phyloP scores from a whole-genome alignment of 352 stramenopile genomes.

The Phytopythium boreale region DNA sequence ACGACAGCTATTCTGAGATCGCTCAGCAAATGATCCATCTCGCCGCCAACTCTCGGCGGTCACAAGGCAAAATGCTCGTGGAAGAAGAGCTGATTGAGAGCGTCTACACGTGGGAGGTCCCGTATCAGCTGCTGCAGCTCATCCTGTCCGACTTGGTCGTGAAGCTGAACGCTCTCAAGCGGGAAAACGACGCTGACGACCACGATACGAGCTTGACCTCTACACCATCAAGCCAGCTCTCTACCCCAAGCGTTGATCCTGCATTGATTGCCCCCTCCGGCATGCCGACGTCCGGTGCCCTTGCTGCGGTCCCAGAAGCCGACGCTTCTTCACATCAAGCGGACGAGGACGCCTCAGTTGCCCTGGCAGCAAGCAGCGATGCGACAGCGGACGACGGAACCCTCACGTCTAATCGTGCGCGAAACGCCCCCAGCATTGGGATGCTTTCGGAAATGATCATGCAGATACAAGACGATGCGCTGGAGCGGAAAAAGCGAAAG shows the following conservation, averaged over 20 bases:
- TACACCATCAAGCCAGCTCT: constrained; percentile 54
- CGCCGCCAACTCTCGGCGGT: constrained; percentile 30
- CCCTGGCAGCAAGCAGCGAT: background rate
- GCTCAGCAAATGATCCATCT: constrained; percentile 43
- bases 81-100: constrained; percentile 88
- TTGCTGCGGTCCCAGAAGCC: constrained; percentile 37
- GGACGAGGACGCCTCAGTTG: background rate
- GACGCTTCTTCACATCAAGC: background rate
- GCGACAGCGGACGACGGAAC: constrained; percentile 8
- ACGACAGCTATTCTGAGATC: constrained; percentile 27
- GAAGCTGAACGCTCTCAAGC: constrained; percentile 64
- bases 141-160: constrained; percentile 70
- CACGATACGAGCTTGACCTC: constrained; percentile 32
- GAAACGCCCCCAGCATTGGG: constrained; percentile 48
- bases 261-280: constrained; percentile 13
- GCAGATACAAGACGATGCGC: constrained; percentile 79
- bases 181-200: constrained; percentile 36
- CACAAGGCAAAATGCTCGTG: constrained; percentile 64
- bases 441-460: constrained; percentile 88
- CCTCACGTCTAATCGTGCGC: constrained; percentile 16
- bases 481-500: constrained; percentile 78
- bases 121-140: constrained; percentile 80
- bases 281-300: constrained; percentile 15
- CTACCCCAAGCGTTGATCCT: constrained; percentile 32
- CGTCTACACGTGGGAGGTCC: constrained; percentile 87